phyloP scores from a whole-genome alignment of 257 asterid genomes.

The Solanum megistacrolobum region DNA sequence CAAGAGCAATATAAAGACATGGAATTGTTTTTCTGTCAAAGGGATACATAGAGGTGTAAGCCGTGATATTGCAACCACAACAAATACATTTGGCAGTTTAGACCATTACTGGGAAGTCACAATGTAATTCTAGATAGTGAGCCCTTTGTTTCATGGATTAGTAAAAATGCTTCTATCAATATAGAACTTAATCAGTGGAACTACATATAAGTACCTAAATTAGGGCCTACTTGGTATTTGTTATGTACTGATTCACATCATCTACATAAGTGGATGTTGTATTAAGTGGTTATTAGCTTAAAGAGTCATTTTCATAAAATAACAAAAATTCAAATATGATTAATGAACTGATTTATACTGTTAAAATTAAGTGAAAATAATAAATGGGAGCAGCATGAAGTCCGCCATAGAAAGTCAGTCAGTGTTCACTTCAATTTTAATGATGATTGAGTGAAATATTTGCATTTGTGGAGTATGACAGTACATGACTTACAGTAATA shows the following conservation, averaged over 20 bases:
- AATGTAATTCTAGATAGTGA: background rate
- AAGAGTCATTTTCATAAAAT: background rate
- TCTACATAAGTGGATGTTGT: background rate
- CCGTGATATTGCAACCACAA: background rate
- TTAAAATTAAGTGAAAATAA: background rate
- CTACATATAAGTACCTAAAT: background rate
- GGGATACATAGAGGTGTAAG: background rate
- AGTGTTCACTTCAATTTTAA: background rate
- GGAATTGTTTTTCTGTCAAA: background rate
- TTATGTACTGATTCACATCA: background rate
- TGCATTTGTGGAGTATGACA: background rate
- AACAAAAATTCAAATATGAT: background rate
- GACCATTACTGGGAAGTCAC: background rate
- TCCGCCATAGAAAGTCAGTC: background rate
- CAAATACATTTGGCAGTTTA: background rate
- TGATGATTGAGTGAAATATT: background rate
- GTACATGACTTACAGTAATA: constrained; percentile 44
- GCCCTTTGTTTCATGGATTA: background rate
- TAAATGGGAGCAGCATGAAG: background rate
- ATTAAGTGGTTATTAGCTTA: background rate
- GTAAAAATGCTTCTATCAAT: background rate
- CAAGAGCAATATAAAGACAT: background rate
- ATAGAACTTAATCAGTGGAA: background rate
- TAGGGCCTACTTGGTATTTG: background rate
- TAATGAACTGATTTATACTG: background rate